Conservation (phyloP, 164 flowering plant genomes). For the Nymphaea colorata region DNA sequence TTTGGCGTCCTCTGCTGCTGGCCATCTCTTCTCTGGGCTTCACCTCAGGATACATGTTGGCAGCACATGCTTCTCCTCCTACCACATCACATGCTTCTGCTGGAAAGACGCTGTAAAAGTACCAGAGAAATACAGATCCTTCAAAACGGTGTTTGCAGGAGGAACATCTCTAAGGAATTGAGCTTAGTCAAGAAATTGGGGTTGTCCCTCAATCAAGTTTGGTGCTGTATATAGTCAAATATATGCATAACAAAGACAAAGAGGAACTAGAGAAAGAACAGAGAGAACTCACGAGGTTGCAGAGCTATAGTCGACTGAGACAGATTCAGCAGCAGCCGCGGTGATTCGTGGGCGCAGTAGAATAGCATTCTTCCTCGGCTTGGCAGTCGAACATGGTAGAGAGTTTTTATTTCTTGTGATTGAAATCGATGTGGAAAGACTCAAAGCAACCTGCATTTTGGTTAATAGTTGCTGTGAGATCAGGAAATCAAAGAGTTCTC, state of each 20-base stretch:
- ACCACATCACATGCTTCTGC: slow-evolving; percentile 76
- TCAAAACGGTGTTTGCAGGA: no score
- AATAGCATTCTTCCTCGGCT: no score
- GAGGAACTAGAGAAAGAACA: no score
- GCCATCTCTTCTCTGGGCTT: slow-evolving; percentile 26
- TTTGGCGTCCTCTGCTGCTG: slow-evolving; percentile 3
- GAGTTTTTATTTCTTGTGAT: slow-evolving; percentile 11
- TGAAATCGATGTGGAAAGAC: slow-evolving; percentile 15
- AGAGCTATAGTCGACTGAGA: slow-evolving; percentile 47
- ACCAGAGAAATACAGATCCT: no score
- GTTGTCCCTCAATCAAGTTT: no score
- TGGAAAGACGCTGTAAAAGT: slow-evolving; percentile 50
- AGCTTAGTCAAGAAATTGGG: no score
- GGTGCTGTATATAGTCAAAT: no score
- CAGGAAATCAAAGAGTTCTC: no score
- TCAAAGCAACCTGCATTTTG: slow-evolving; percentile 31
- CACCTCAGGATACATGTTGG: slow-evolving; percentile 51
- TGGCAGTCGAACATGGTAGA: neutral
- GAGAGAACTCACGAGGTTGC: slow-evolving; percentile 29
- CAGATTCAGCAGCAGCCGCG: slow-evolving; percentile 12
- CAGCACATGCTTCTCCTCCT: slow-evolving; percentile 64
- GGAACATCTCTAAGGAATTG: no score
- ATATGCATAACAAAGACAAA: no score
- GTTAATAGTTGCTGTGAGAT: no score
- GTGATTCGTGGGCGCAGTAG: no score